Percentiles rank a stretch among this genome's conserved stretches.
Evolutionary conservation across 768 basidiomycete genomes (phyloP).

Genomic region (Termitomyces eurrhizus): DNA sequence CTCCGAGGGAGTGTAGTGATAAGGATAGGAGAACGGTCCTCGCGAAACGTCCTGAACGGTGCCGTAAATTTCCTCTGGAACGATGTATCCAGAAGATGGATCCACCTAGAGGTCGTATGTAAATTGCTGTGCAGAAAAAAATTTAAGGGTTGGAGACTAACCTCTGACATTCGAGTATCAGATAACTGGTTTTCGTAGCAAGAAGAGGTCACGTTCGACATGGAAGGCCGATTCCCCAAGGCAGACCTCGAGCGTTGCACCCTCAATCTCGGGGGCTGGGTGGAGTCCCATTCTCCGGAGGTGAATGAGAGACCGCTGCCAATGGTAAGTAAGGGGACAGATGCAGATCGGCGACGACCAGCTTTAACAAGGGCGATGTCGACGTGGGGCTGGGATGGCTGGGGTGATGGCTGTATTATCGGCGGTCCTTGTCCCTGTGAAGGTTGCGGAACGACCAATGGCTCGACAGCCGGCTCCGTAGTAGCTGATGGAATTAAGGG

Average conservation of each 20-base stretch:
- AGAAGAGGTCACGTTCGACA: background rate
- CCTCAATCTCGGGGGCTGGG: slow-evolving; percentile 6
- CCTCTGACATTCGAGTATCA: slow-evolving; percentile 10
- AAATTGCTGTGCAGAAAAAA: background rate
- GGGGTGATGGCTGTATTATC: background rate
- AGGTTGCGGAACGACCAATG: background rate
- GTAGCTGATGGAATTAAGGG: background rate
- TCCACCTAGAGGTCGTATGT: background rate
- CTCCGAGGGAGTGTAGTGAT: slow-evolving; percentile 4
- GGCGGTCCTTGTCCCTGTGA: background rate
- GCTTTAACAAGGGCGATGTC: slow-evolving; percentile 19
- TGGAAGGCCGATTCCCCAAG: slow-evolving; percentile 9
- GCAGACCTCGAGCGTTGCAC: slow-evolving; percentile 19
- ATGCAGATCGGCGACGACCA: slow-evolving; percentile 27
- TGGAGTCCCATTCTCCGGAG: slow-evolving; percentile 2
- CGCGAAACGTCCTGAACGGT: slow-evolving; percentile 11
- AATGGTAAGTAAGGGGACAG: slow-evolving; percentile 26
- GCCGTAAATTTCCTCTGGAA: slow-evolving; percentile 13
- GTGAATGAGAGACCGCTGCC: slow-evolving; percentile 5
- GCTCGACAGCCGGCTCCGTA: background rate
- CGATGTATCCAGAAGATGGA: slow-evolving; percentile 3
- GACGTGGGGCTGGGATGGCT: slow-evolving; percentile 8
- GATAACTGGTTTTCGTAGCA: slow-evolving; percentile 7
- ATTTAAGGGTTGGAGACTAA: background rate
- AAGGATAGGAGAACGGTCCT: slow-evolving; percentile 1